Evolutionary conservation across 169 alveolate species (phyloP).

Genomic region (Babesia ovis): DNA sequence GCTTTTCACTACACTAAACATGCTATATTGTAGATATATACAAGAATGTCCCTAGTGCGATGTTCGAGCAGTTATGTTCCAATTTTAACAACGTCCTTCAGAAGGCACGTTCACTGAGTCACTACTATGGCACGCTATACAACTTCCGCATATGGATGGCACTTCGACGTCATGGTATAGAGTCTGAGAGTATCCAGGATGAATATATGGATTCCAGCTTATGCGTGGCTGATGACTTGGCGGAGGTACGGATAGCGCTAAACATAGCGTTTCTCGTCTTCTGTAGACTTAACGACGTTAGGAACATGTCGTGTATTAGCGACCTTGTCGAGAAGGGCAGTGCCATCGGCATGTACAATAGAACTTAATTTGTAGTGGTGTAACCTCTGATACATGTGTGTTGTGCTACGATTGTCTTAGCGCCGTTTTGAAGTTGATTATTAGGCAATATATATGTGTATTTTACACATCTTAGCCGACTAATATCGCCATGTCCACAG

Average conservation of each 20-base stretch:
- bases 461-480: background rate
- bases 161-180: background rate
- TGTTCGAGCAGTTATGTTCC: constrained; percentile 16
- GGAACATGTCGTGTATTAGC: background rate
- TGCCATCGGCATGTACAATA: constrained; percentile 1
- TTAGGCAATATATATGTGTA: too few relatives aligned
- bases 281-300: background rate
- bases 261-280: constrained; percentile 7
- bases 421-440: too few relatives aligned
- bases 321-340: constrained; percentile 4
- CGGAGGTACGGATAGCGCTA: constrained; percentile 28
- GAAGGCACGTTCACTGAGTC: constrained; percentile 8
- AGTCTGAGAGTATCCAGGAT: background rate
- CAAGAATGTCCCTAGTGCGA: background rate
- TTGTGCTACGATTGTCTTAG: too few relatives aligned
- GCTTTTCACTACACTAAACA: background rate
- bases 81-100: constrained; percentile 1
- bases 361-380: background rate
- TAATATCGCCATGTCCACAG: constrained; percentile 1
- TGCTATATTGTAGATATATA: constrained; percentile 6
- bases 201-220: constrained; percentile 7
- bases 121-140: constrained; percentile 8
- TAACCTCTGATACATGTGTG: background rate
- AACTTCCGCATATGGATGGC: constrained; percentile 19
- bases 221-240: background rate